A percentile compares a stretch with the other conserved stretches of the same genome.
phyloP scores from a whole-genome alignment of 208 protist genomes.

The Naegleria lovaniensis region DNA sequence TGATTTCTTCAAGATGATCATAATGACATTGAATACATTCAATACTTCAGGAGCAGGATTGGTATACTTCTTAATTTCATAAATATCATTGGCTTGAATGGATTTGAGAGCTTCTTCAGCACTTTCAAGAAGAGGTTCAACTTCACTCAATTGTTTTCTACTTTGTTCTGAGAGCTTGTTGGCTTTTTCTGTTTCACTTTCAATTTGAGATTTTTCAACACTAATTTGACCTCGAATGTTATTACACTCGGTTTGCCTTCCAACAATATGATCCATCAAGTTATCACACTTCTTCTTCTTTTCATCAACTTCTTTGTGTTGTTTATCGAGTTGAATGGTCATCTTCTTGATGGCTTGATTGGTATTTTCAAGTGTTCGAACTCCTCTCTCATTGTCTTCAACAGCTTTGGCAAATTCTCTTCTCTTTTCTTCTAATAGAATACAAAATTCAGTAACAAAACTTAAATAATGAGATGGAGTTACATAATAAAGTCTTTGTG shows the following conservation, averaged over 20 bases:
- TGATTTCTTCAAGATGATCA: conserved; percentile 82
- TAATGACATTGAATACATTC: conserved; percentile 91
- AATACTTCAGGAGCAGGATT: conserved; percentile 85
- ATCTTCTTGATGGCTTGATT: conserved; percentile 56
- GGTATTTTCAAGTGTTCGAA: conserved; percentile 60
- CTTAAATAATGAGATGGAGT: conserved; percentile 96
- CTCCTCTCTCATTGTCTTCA: conserved; percentile 56
- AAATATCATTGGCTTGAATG: conserved; percentile 92
- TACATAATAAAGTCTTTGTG: conserved; percentile 91
- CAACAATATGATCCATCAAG: conserved; percentile 54
- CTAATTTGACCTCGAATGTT: neutral
- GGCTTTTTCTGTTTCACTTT: conserved; percentile 84
- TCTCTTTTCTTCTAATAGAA: conserved; percentile 82
- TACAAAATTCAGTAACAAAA: conserved; percentile 86
- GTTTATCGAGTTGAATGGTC: conserved; percentile 60
- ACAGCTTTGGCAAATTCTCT: conserved; percentile 58
- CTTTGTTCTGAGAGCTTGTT: conserved; percentile 91
- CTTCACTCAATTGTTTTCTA: conserved; percentile 86
- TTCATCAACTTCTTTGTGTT: conserved; percentile 55
- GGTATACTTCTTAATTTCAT: conserved; percentile 94
- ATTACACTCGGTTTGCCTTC: conserved; percentile 14
- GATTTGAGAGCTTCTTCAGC: conserved; percentile 88
- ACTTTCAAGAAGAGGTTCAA: conserved; percentile 87
- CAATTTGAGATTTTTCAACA: conserved; percentile 69
- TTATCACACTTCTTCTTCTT: conserved; percentile 88